Conservation (phyloP, 805 yeast genomes). For the Hanseniaspora taiwanica region DNA sequence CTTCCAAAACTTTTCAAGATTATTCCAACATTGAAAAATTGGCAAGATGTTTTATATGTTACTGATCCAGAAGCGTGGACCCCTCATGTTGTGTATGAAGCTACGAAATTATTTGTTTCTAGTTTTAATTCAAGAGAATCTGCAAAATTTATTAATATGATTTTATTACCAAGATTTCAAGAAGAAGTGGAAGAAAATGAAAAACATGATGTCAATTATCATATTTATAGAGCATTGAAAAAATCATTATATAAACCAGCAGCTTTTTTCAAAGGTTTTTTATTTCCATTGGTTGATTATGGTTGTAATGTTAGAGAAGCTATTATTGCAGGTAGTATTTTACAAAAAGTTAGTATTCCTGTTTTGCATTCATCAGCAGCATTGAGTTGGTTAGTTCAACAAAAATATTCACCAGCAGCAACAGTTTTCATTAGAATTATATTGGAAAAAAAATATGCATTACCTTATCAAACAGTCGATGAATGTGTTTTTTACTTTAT, state of each 20-base stretch:
- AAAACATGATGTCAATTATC: slow-evolving; percentile 76
- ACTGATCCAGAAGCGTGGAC: slow-evolving; percentile 93
- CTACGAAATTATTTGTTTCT: slow-evolving; percentile 86
- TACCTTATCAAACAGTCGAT: slow-evolving; percentile 93
- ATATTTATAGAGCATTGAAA: slow-evolving; percentile 80
- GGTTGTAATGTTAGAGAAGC: slow-evolving; percentile 91
- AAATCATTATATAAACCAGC: slow-evolving; percentile 93
- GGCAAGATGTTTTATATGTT: slow-evolving; percentile 91
- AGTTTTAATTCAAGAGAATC: slow-evolving; percentile 80
- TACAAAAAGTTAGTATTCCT: slow-evolving; percentile 83
- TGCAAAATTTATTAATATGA: slow-evolving; percentile 61
- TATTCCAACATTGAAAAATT: slow-evolving; percentile 79
- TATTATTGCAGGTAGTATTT: slow-evolving; percentile 82
- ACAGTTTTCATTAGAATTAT: slow-evolving; percentile 82
- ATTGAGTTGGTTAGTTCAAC: slow-evolving; percentile 64
- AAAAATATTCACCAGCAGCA: slow-evolving; percentile 78
- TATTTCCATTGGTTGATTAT: slow-evolving; percentile 73
- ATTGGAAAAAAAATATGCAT: slow-evolving; percentile 87
- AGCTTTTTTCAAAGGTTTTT: slow-evolving; percentile 92
- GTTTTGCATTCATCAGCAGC: slow-evolving; percentile 96
- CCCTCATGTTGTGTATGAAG: slow-evolving; percentile 88
- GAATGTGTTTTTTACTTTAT: slow-evolving; percentile 88
- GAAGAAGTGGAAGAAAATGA: slow-evolving; percentile 57
- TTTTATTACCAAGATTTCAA: slow-evolving; percentile 61
- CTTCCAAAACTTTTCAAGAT: slow-evolving; percentile 94